Evolutionary conservation across 805 yeast species (phyloP).

Genomic region (Pichia paraexigua): DNA sequence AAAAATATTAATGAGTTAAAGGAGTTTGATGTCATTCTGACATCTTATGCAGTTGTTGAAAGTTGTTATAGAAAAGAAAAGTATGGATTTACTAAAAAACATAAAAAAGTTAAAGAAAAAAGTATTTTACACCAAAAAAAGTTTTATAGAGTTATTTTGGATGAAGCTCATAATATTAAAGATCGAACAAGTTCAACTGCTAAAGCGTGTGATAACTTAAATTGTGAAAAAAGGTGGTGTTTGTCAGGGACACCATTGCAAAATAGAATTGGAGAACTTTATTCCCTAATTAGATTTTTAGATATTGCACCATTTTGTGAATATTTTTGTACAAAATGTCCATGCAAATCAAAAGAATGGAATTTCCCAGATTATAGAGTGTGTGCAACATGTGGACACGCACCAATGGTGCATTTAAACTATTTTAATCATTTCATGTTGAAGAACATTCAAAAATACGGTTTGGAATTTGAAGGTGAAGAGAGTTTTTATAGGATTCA

Average conservation of each 20-base stretch:
- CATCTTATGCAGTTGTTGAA: constrained; percentile 90
- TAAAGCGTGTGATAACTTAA: constrained; percentile 72
- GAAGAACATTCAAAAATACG: constrained; percentile 84
- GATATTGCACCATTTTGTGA: constrained; percentile 78
- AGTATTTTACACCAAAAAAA: constrained; percentile 66
- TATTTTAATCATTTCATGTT: constrained; percentile 93
- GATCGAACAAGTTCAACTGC: constrained; percentile 93
- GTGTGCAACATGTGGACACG: constrained; percentile 83
- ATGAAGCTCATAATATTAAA: constrained; percentile 96
- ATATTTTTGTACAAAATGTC: constrained; percentile 91
- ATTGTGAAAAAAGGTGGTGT: constrained; percentile 79
- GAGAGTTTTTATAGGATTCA: constrained; percentile 74
- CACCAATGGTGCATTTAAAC: constrained; percentile 91
- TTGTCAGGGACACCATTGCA: constrained; percentile 94
- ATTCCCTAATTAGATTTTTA: constrained; percentile 81
- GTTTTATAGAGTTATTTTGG: constrained; percentile 82
- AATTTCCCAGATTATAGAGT: constrained; percentile 70
- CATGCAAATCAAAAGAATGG: constrained; percentile 80
- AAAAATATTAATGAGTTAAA: constrained; percentile 46
- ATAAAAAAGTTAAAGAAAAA: constrained; percentile 61
- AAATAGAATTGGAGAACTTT: constrained; percentile 93
- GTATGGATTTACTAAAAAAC: constrained; percentile 74
- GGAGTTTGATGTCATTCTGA: constrained; percentile 70
- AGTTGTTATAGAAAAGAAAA: constrained; percentile 75
- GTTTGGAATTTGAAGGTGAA: constrained; percentile 74